Conservation (phyloP, 2,329 filamentous ascomycete species). For the Talaromyces sp. region DNA sequence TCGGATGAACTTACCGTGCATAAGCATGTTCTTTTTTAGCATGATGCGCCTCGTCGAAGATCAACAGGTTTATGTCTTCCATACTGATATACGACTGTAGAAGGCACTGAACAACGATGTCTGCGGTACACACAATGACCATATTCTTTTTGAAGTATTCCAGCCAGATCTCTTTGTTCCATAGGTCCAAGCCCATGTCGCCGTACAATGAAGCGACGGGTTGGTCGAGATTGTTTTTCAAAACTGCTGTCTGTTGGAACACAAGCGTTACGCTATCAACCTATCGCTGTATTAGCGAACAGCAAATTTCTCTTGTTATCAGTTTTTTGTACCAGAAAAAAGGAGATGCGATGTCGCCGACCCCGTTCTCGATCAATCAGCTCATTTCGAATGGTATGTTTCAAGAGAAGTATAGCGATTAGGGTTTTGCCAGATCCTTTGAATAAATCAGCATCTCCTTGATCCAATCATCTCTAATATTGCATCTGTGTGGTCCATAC, state of each 20-base stretch:
- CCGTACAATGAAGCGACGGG: constrained; percentile 73
- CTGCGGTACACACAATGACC: constrained; percentile 89
- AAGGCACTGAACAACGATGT: constrained; percentile 76
- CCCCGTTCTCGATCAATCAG: constrained; percentile 64
- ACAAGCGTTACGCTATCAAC: constrained; percentile 86
- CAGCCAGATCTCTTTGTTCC: constrained; percentile 60
- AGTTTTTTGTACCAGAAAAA: constrained; percentile 66
- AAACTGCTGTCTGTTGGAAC: constrained; percentile 80
- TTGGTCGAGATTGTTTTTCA: constrained; percentile 76
- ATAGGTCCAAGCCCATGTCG: constrained; percentile 59
- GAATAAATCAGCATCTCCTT: constrained; percentile 2
- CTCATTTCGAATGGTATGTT: constrained; percentile 72
- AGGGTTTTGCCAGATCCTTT: constrained; percentile 87
- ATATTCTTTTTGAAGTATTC: constrained; percentile 62
- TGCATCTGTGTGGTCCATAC: not conserved
- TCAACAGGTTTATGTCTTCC: constrained; percentile 77
- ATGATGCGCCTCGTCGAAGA: constrained; percentile 96
- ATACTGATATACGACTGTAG: constrained; percentile 77
- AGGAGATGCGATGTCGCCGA: constrained; percentile 63
- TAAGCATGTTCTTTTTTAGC: constrained; percentile 93
- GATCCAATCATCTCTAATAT: not conserved
- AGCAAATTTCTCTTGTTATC: not conserved
- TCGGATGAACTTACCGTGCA: constrained; percentile 52
- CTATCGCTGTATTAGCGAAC: constrained; percentile 36
- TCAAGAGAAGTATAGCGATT: constrained; percentile 84